phyloP scores from a whole-genome alignment of 352 stramenopile species.

The Thalassiosira gravida region DNA sequence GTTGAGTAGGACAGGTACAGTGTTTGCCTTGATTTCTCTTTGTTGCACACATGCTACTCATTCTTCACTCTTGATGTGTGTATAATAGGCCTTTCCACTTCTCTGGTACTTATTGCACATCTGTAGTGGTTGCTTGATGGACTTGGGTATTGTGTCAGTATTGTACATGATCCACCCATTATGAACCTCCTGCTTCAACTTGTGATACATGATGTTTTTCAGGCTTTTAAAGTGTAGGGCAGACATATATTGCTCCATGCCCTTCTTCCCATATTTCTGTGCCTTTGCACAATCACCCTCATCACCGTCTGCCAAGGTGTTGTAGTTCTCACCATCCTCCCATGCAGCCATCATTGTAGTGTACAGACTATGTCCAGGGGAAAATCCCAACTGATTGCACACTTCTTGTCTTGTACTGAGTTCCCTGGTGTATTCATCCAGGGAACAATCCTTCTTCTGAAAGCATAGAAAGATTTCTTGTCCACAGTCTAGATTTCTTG shows the following conservation, averaged over 20 bases:
- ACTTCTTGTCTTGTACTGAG: neutral
- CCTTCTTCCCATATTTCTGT: neutral
- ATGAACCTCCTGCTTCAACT: neutral
- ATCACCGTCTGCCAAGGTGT: neutral
- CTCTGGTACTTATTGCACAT: neutral
- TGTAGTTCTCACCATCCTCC: neutral
- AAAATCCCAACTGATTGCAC: no score
- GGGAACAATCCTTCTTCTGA: neutral
- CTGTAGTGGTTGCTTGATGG: neutral
- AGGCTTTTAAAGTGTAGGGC: neutral
- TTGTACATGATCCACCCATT: neutral
- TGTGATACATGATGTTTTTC: neutral
- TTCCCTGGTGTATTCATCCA: neutral
- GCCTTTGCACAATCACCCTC: neutral
- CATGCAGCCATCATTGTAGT: no score
- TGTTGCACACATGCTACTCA: neutral
- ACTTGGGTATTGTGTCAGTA: neutral
- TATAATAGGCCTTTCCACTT: neutral
- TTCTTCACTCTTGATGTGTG: neutral
- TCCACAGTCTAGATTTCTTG: neutral
- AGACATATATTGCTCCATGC: neutral
- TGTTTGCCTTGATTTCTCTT: neutral
- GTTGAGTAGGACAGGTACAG: no score
- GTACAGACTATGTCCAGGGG: no score
- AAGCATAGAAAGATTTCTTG: neutral